Percentiles rank a stretch among this genome's conserved stretches.
phyloP scores from a whole-genome alignment of 495 filamentous ascomycete species.

The Tuber borchii region DNA sequence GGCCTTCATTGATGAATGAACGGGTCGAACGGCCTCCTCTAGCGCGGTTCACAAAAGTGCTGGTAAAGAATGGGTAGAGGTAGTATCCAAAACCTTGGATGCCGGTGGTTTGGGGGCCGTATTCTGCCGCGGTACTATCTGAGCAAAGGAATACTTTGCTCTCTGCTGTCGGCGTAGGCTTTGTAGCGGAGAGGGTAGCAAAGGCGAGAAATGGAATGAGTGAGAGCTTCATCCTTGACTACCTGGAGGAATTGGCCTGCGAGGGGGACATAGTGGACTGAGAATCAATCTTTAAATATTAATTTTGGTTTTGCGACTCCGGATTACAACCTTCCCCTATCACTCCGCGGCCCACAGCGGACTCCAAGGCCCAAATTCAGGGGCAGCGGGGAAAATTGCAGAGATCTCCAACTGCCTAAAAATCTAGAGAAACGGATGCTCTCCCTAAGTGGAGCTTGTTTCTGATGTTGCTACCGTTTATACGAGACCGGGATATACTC shows the following conservation, averaged over 20 bases:
- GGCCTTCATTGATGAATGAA: constrained; percentile 28
- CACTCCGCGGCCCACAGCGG: neutral
- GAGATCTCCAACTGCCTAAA: too few relatives aligned
- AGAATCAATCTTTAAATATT: neutral
- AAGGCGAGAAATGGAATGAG: constrained; percentile 1
- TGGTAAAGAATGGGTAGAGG: constrained; percentile 20
- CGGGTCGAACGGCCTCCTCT: constrained; percentile 28
- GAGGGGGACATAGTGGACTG: neutral
- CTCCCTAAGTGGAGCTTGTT: too few relatives aligned
- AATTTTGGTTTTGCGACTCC: neutral
- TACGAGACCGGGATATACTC: too few relatives aligned
- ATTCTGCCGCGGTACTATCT: constrained; percentile 27
- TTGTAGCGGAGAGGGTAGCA: constrained; percentile 7
- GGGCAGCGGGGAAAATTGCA: too few relatives aligned
- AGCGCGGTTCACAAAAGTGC: constrained; percentile 22
- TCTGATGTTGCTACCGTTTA: too few relatives aligned
- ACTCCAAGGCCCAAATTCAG: too few relatives aligned
- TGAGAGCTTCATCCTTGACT: constrained; percentile 10
- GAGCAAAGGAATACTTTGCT: constrained; percentile 25
- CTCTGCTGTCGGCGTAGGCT: constrained; percentile 7
- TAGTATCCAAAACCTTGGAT: constrained; percentile 36
- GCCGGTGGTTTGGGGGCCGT: constrained; percentile 19
- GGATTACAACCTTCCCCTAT: neutral
- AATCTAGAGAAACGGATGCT: too few relatives aligned
- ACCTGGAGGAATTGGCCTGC: neutral